Evolutionary conservation across 2,329 filamentous ascomycete species (phyloP).

Genomic region (Talaromyces sp.): DNA sequence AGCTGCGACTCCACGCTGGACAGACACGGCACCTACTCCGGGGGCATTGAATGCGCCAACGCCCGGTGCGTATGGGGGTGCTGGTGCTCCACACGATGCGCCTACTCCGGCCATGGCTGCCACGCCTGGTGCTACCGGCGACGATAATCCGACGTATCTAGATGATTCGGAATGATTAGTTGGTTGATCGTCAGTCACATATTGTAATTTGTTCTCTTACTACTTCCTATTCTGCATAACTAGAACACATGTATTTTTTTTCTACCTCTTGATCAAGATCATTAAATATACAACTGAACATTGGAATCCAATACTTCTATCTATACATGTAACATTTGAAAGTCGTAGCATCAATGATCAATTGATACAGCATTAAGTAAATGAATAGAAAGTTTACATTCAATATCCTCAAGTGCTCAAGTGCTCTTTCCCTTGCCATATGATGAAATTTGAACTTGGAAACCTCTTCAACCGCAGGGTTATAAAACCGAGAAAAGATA

Average conservation of each 20-base stretch:
- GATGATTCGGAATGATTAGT: conserved; percentile 9
- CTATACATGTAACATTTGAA: too few relatives aligned
- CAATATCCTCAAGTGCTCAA: too few relatives aligned
- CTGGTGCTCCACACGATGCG: conserved; percentile 34
- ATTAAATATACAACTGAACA: background rate
- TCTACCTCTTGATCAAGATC: background rate
- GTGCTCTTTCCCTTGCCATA: too few relatives aligned
- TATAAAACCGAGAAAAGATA: background rate
- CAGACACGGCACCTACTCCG: conserved; percentile 41
- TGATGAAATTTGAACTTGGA: too few relatives aligned
- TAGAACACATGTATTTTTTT: background rate
- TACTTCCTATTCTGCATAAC: background rate
- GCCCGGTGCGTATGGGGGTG: conserved; percentile 26
- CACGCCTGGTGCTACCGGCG: conserved; percentile 7
- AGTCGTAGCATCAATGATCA: too few relatives aligned
- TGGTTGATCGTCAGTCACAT: background rate
- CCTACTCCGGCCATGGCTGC: conserved; percentile 36
- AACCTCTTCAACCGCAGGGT: too few relatives aligned
- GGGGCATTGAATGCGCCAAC: conserved; percentile 42
- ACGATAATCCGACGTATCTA: conserved; percentile 12
- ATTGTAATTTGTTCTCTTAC: background rate
- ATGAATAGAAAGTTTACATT: too few relatives aligned
- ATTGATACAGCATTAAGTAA: too few relatives aligned
- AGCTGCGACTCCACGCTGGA: conserved; percentile 50
- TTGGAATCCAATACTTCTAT: too few relatives aligned